Evolutionary conservation across 2,329 filamentous ascomycete genomes (phyloP).

Genomic region (Fusarium sp.): DNA sequence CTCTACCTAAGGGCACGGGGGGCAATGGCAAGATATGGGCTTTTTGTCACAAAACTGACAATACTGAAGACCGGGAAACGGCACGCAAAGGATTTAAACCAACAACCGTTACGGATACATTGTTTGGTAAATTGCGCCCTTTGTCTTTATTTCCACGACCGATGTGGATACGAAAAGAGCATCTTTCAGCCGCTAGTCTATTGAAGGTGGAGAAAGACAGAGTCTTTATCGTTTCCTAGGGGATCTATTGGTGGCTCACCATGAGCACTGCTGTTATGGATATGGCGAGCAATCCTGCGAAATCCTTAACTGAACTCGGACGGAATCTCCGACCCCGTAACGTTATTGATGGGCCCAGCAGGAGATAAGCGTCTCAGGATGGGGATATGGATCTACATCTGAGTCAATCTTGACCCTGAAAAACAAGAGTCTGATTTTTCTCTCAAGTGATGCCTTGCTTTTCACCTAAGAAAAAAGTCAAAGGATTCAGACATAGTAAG

Average conservation of each 20-base stretch:
- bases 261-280: conserved; percentile 8
- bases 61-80: conserved; percentile 7
- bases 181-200: conserved; percentile 12
- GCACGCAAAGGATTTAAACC: conserved; percentile 18
- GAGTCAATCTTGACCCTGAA: conserved; percentile 10
- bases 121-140: conserved; percentile 18
- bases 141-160: conserved; percentile 19
- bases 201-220: conserved; percentile 31
- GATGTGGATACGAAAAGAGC: conserved; percentile 35
- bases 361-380: conserved; percentile 24
- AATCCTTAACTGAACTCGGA: conserved; percentile 7
- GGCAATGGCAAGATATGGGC: background rate
- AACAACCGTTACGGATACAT: conserved; percentile 2
- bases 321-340: background rate
- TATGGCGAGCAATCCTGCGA: conserved; percentile 8
- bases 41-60: background rate
- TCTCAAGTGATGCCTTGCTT: background rate
- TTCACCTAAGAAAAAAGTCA: background rate
- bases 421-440: conserved; percentile 1
- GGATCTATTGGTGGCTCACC: conserved; percentile 12
- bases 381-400: conserved; percentile 10
- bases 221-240: conserved; percentile 22
- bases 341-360: background rate
- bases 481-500: background rate
- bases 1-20: background rate